Percentiles rank a stretch among this genome's conserved stretches.
Evolutionary conservation across 768 basidiomycete genomes (phyloP).

Genomic region (Chalciporus pseudorubinellus): DNA sequence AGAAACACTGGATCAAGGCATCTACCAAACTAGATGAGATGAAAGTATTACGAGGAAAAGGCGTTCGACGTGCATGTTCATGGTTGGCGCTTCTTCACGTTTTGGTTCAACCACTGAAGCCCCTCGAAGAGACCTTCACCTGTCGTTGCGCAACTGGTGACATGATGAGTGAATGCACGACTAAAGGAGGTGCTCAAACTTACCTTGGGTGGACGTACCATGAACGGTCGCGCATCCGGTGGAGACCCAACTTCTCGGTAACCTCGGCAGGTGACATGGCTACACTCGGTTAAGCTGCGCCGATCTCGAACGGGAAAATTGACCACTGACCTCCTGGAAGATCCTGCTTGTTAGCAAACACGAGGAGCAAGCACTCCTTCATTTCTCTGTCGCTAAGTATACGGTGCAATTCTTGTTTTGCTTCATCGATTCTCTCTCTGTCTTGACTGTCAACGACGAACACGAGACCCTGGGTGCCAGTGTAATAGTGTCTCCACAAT

Average conservation of each 20-base stretch:
- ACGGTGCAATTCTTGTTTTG: slow-evolving; percentile 91
- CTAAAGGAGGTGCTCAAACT: slow-evolving; percentile 19
- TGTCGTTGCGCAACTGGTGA: slow-evolving; percentile 83
- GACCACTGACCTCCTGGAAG: slow-evolving; percentile 79
- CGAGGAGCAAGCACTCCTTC: slow-evolving; percentile 94
- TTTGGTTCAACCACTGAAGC: slow-evolving; percentile 95
- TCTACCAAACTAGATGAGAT: slow-evolving; percentile 24
- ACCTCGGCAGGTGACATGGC: slow-evolving; percentile 99
- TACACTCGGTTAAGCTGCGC: slow-evolving; percentile 7
- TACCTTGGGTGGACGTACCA: slow-evolving; percentile 99
- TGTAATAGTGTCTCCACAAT: slow-evolving; percentile 98
- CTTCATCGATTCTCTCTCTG: slow-evolving; percentile 93
- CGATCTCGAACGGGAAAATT: not conserved
- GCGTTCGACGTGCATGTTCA: slow-evolving; percentile 36
- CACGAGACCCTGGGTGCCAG: slow-evolving; percentile 96
- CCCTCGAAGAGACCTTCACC: slow-evolving; percentile 98
- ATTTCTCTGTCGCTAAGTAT: slow-evolving; percentile 97
- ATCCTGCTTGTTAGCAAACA: slow-evolving; percentile 99
- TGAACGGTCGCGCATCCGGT: slow-evolving; percentile 93
- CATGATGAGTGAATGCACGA: slow-evolving; percentile 1
- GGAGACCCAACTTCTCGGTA: slow-evolving; percentile 92
- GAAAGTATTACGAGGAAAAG: slow-evolving; percentile 19
- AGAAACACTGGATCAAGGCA: slow-evolving; percentile 13
- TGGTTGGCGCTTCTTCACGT: slow-evolving; percentile 90
- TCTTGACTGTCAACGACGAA: slow-evolving; percentile 98